Evolutionary conservation across 768 basidiomycete genomes (phyloP).

Genomic region (Lactifluus hygrophoroides): DNA sequence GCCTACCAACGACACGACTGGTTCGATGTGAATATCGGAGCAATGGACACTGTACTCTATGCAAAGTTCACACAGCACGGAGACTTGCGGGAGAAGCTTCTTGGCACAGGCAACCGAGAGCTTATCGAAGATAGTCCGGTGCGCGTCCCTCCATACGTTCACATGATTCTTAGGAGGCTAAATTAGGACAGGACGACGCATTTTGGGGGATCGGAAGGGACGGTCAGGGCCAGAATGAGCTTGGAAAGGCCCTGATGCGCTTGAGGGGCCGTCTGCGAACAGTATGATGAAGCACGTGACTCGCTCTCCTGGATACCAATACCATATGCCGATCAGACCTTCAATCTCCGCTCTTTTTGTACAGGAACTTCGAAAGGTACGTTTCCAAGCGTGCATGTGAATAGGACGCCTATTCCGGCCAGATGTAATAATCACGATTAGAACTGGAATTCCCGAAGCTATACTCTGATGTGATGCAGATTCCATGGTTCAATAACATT

Average conservation of each 20-base stretch:
- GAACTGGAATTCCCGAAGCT: neutral
- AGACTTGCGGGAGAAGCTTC: conserved; percentile 29
- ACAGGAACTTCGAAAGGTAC: no score
- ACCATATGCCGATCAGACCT: neutral
- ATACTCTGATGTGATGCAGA: no score
- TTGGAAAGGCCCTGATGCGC: conserved; percentile 35
- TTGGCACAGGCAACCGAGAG: conserved; percentile 31
- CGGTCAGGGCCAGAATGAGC: conserved; percentile 32
- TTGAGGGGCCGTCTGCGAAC: conserved; percentile 26
- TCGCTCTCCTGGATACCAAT: neutral
- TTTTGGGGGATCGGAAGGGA: conserved; percentile 38
- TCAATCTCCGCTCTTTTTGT: neutral
- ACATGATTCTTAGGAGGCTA: conserved; percentile 20
- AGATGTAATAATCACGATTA: neutral
- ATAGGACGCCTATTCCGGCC: no score
- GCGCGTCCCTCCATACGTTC: conserved; percentile 11
- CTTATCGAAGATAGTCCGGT: conserved; percentile 32
- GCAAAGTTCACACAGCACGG: conserved; percentile 36
- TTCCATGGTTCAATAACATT: no score
- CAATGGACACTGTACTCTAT: conserved; percentile 35
- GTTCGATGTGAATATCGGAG: conserved; percentile 16
- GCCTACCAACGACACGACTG: conserved; percentile 15
- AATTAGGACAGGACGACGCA: conserved; percentile 28
- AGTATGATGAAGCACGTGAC: neutral
- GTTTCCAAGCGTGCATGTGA: no score